Percentiles rank a stretch among this genome's conserved stretches.
Evolutionary conservation across 1,139 yeast genomes (phyloP).

Genomic region (Wickerhamomyces sp.): DNA sequence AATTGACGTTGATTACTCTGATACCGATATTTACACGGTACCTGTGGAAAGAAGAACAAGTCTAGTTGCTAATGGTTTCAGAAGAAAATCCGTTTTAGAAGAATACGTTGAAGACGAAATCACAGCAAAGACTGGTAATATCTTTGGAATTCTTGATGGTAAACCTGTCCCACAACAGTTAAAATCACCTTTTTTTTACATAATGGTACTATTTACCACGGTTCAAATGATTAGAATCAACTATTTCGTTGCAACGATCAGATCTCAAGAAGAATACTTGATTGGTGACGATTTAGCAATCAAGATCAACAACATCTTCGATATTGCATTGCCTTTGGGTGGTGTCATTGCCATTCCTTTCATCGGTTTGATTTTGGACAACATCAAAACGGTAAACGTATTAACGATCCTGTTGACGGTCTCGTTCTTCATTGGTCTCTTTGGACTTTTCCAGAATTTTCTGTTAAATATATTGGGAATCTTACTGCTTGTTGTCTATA

Average conservation of each 20-base stretch:
- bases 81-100: slow-evolving; percentile 52
- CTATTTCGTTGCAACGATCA: slow-evolving; percentile 84
- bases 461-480: slow-evolving; percentile 60
- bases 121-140: slow-evolving; percentile 58
- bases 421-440: slow-evolving; percentile 59
- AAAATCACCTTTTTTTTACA: slow-evolving; percentile 67
- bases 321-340: slow-evolving; percentile 80
- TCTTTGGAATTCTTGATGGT: slow-evolving; percentile 83
- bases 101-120: slow-evolving; percentile 54
- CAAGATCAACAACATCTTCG: slow-evolving; percentile 67
- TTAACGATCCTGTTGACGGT: slow-evolving; percentile 46
- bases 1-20: slow-evolving; percentile 1
- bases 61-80: slow-evolving; percentile 18
- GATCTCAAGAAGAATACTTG: slow-evolving; percentile 70
- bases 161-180: slow-evolving; percentile 57
- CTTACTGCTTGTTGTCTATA: slow-evolving; percentile 65
- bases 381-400: slow-evolving; percentile 57
- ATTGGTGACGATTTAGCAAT: slow-evolving; percentile 53
- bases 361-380: slow-evolving; percentile 78
- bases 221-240: slow-evolving; percentile 88
- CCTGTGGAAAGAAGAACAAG: slow-evolving; percentile 11
- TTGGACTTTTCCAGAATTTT: slow-evolving; percentile 57
- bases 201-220: slow-evolving; percentile 75
- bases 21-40: slow-evolving; percentile 1
- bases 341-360: slow-evolving; percentile 83